Percentiles rank a stretch among this genome's conserved stretches.
Evolutionary conservation across 1,284 basidiomycete species (phyloP).

Genomic region (Earliella scabrosa): DNA sequence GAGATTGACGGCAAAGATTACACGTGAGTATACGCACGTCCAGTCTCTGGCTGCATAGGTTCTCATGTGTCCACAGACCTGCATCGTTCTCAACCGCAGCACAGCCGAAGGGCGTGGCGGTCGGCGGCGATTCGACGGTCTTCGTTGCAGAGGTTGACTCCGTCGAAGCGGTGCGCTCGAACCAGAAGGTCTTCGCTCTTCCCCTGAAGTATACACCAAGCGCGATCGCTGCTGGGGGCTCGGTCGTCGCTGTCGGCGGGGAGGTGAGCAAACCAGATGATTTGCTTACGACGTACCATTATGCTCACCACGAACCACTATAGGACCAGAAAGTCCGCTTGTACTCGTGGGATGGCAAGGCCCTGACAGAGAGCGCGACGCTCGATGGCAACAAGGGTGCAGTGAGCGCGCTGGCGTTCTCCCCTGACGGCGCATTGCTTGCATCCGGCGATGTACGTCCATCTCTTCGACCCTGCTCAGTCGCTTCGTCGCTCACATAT

Average conservation of each 20-base stretch:
- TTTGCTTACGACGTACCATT: no score
- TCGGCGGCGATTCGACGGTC: constrained; percentile 64
- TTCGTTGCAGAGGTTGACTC: constrained; percentile 73
- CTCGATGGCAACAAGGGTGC: constrained; percentile 76
- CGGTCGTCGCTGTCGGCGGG: constrained; percentile 72
- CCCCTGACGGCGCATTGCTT: constrained; percentile 75
- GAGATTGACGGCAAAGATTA: constrained; percentile 64
- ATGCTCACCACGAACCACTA: background rate
- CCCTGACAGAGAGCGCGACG: constrained; percentile 54
- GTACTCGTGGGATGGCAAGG: constrained; percentile 70
- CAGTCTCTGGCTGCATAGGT: background rate
- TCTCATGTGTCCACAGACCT: constrained; percentile 39
- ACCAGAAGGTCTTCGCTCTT: constrained; percentile 66
- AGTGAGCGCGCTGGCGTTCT: constrained; percentile 83
- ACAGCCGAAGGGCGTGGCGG: constrained; percentile 79
- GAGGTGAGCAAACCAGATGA: constrained; percentile 62
- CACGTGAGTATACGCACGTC: constrained; percentile 48
- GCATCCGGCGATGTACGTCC: constrained; percentile 79
- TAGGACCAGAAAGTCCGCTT: constrained; percentile 80
- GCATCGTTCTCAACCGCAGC: constrained; percentile 52
- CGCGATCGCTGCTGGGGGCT: constrained; percentile 56
- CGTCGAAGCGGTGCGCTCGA: constrained; percentile 72
- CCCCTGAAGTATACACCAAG: constrained; percentile 58
- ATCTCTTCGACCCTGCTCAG: background rate
- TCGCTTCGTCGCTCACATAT: background rate